Evolutionary conservation across 2,329 filamentous ascomycete species (phyloP).

Genomic region (Lecanoromycetidae sp.): DNA sequence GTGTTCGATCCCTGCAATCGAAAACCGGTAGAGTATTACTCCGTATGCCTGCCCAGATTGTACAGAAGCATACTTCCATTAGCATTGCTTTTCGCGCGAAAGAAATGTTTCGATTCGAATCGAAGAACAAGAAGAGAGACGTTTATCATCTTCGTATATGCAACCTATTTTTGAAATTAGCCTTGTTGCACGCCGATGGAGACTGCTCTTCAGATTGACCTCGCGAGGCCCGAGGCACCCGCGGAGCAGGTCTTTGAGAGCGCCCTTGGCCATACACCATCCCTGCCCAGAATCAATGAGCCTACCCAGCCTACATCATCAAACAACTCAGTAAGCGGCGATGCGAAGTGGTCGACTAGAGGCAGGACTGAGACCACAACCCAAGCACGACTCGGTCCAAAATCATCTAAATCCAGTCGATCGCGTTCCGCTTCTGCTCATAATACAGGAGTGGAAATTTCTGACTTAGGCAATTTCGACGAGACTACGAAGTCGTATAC

Average conservation of each 20-base stretch:
- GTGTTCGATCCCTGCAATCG: no score
- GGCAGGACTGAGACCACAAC: constrained; percentile 1
- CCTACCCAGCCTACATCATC: background rate
- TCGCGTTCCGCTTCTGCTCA: background rate
- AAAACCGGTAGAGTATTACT: no score
- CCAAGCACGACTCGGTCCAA: constrained; percentile 8
- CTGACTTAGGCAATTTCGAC: constrained; percentile 7
- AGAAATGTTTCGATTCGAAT: no score
- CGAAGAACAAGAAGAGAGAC: no score
- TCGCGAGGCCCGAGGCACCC: constrained; percentile 5
- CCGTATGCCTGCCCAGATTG: no score
- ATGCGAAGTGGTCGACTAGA: background rate
- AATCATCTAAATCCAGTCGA: background rate
- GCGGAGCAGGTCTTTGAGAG: constrained; percentile 6
- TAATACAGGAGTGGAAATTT: background rate
- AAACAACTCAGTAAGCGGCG: background rate
- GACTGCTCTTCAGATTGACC: constrained; percentile 3
- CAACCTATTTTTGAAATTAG: no score
- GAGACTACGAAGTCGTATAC: background rate
- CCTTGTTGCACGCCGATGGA: no score
- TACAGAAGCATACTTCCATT: no score
- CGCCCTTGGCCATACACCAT: constrained; percentile 2
- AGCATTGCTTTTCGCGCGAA: no score
- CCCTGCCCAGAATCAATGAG: background rate
- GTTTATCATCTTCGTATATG: background rate